phyloP scores from a whole-genome alignment of 73 alveolate genomes.

The Stentor coeruleus region DNA sequence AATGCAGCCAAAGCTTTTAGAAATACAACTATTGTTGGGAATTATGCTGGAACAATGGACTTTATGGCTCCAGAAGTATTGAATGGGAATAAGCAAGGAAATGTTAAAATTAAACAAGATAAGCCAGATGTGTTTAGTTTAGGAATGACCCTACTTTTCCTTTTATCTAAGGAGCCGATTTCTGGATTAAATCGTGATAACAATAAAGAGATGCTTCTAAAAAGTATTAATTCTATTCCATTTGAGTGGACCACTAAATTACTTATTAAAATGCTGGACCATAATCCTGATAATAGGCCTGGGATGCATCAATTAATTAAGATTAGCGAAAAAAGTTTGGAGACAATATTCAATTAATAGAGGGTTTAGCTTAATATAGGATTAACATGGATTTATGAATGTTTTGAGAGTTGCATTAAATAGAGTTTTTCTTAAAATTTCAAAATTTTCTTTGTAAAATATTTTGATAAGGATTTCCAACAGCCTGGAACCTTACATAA shows the following conservation, averaged over 20 bases:
- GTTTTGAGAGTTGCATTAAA: too few species aligned
- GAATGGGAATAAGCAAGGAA: too few species aligned
- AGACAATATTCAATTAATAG: too few species aligned
- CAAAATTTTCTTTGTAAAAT: too few species aligned
- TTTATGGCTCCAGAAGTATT: neutral
- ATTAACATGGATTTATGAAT: too few species aligned
- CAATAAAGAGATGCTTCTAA: neutral
- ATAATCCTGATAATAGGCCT: neutral
- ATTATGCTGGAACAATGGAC: neutral
- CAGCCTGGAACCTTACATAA: neutral
- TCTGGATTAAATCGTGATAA: neutral
- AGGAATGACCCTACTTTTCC: neutral
- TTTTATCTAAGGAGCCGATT: neutral
- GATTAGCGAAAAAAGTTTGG: too few species aligned
- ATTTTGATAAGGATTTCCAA: neutral
- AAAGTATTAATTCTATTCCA: neutral
- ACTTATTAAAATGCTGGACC: neutral
- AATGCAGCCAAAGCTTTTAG: neutral
- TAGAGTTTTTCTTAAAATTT: too few species aligned
- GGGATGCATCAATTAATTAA: neutral
- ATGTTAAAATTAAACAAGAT: too few species aligned
- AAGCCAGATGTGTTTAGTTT: neutral
- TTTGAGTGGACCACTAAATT: neutral
- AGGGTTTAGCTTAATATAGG: too few species aligned
- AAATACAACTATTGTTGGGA: neutral